Evolutionary conservation across 2,329 filamentous ascomycete species (phyloP).

Genomic region (Dendryphion nanum): DNA sequence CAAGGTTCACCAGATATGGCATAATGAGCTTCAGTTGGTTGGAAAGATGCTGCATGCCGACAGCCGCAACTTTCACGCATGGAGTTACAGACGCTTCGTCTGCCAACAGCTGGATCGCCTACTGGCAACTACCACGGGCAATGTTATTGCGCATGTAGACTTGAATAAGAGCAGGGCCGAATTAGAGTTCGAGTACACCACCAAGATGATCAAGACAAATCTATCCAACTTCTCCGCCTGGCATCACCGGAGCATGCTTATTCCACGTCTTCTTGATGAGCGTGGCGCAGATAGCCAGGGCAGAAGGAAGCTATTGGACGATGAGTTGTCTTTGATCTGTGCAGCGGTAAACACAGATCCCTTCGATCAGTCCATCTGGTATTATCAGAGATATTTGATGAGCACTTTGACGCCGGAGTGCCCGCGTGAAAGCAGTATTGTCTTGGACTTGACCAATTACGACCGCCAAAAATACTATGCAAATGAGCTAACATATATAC

Average conservation of each 20-base stretch:
- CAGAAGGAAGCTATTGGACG: conserved; percentile 68
- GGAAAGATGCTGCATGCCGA: conserved; percentile 87
- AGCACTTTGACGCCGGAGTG: conserved; percentile 56
- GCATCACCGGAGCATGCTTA: conserved; percentile 86
- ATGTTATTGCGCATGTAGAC: conserved; percentile 3
- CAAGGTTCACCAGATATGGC: conserved; percentile 69
- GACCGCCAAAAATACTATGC: conserved; percentile 66
- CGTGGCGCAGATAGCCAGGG: conserved; percentile 62
- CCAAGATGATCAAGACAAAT: conserved; percentile 78
- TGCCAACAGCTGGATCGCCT: conserved; percentile 70
- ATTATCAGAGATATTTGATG: conserved; percentile 89
- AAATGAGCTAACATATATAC: conserved; percentile 71
- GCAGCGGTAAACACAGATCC: conserved; percentile 83
- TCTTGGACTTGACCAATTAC: conserved; percentile 58
- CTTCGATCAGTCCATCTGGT: conserved; percentile 95
- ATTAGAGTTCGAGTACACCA: conserved; percentile 84
- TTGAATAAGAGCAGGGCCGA: conserved; percentile 71
- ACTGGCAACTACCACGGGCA: background rate
- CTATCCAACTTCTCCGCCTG: conserved; percentile 97
- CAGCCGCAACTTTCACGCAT: conserved; percentile 92
- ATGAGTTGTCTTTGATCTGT: conserved; percentile 74
- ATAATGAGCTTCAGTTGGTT: conserved; percentile 77
- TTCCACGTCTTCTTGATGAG: conserved; percentile 72
- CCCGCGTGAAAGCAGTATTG: conserved; percentile 57
- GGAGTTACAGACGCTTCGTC: conserved; percentile 83